Base-by-base conservation (phyloP, 257 asterid species). In the Thymus quinquecostatus region DNA sequence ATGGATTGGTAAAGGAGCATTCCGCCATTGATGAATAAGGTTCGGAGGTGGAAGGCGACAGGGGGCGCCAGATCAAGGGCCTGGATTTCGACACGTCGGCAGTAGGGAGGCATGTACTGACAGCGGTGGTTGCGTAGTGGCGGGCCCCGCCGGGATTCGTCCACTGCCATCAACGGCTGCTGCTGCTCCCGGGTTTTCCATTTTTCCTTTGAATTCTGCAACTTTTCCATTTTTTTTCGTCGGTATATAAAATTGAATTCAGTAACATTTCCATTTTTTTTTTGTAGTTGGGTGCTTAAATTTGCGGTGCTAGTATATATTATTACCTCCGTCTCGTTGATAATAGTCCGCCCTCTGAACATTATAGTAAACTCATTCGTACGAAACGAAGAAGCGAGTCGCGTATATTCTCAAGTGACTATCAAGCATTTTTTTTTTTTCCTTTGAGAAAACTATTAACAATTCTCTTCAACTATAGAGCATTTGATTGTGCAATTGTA, bases 51-150 rank as follows among this genome's bases (percentile, higher is more conserved):
- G 54, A 45, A 81, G 82, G 30, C 4, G 29, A 36, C 5, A 11
- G 45, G 41, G 27, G 45, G 38, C 14, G 56, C 27, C 43, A 33
- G 58, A 58, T 11, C 44, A 58, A 73, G 54, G 83, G 71, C 14
- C n/a, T 1, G 14, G 36, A 57, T 69, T 34, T 12, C 9, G 79
- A 75, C 93, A 78, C 88, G 81, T 85, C 74, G 12, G 62, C 69
- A 66, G 60, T 6, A 21, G 38, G 41, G 40, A 29, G 44, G 14
- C 43, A 56, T 60, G 60, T 59, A 41, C 74, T 76, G 82, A 70
- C 69, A 64, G 83, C 34, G 79, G 90, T 86, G 75, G 89, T 80
- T 86, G 80, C 76, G 78, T 75, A 40, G 87, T 81, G 92, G 95
- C 66, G 89, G 91, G 84, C 74, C 74, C 84, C 82, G 65, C 58